Evolutionary conservation across 345 rosid species (phyloP), one percentile per base, ranked within the genome.

Genomic region (Populus simonii): DNA sequence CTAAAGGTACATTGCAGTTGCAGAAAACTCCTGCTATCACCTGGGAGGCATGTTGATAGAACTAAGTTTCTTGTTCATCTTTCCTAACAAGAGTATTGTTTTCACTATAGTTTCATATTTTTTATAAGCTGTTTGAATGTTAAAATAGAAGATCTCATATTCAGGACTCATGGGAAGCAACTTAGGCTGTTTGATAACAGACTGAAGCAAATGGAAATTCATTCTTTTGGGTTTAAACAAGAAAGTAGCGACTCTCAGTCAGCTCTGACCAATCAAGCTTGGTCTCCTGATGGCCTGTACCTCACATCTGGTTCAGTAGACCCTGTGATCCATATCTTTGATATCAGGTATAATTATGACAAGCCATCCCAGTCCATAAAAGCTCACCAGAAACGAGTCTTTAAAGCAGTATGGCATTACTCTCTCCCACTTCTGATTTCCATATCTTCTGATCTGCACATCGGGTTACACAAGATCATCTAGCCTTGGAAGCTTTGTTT

Each of bases 231-330:
- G 55, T 93, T 95, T 90, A 95, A 90, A 84, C 99, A 95, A 87
- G 96, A 95, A 81, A 95, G 94, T 69, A 95, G 99, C 23, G 99
- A 93, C 29, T 87, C 96, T 15, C 98, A 92, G 67, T 95, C 99
- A 31, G 98, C 99, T 78, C 78, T 92, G 83, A 95, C 91, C 76
- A 93, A 93, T 79, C 99, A 93, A 80, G 84, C 92, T 49, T 93
- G 99, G 99, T 95, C 98, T 79, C 94, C 97, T 11, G 99, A 93
- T 79, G 99, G 99, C 66, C 79, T 89, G 72, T 88, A 85, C 75
- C 74, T 93, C 39, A 70, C 97, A 8, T 95, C 99, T 57, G 99
- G 99, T 65, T 93, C 98, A n/a, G 98, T 89, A 6, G 99, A 95
- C 51, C 99, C 99, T 18, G 79, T 88, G 61, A 92, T 95, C 74